Base-by-base conservation (phyloP, 2,329 filamentous ascomycete species). In the Penicillium janthinellum region DNA sequence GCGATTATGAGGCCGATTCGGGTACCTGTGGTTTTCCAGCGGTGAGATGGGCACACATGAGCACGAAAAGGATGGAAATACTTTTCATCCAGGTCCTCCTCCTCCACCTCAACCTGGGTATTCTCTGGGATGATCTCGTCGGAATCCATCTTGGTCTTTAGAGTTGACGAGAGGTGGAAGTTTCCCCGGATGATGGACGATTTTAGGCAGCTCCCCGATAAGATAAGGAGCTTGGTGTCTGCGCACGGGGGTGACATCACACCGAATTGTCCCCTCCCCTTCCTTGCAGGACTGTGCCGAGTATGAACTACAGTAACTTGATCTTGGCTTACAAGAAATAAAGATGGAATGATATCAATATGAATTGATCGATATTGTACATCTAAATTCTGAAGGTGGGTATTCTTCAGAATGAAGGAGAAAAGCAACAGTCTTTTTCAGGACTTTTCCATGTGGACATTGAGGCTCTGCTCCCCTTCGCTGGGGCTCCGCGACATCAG, bases 1-100 rank as follows among this genome's bases (percentile, higher is more conserved):
- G 67, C 90, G 86, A 66, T 98, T 99, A 63, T 81, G 85, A 3
- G 95, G 95, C 3, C 92, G 86, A 70, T 92, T 88, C 2, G 92
- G 91, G 72, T 91, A 96, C 71, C 89, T 92, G 54, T 15, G 8
- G 17, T 54, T 51, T 52, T 35, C 11, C 10, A 14, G 22, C 25
- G 25, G 56, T 70, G 37, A 68, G 64, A 49, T n/a, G 12, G 49
- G 14, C 25, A 11, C 3, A 41, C 2, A 49, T 3, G 11, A 31
- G 44, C 22, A 22, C 15, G n/a, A 25, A 8, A 11, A 7, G 17
- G 12, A 15, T 2, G 22, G 64, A 7, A 42, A 15, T 61, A 74
- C 71, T 74, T 75, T 62, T 70, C 69, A 56, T 75, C 71, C 10
- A 74, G 53, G 39, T 75, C 63, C 42, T 73, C 71, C 42, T 67